These are phyloP conservation scores for Pelargonium citronellum DNA, from an alignment of 441 rosid species.

Conservation along the genomic window DNA sequence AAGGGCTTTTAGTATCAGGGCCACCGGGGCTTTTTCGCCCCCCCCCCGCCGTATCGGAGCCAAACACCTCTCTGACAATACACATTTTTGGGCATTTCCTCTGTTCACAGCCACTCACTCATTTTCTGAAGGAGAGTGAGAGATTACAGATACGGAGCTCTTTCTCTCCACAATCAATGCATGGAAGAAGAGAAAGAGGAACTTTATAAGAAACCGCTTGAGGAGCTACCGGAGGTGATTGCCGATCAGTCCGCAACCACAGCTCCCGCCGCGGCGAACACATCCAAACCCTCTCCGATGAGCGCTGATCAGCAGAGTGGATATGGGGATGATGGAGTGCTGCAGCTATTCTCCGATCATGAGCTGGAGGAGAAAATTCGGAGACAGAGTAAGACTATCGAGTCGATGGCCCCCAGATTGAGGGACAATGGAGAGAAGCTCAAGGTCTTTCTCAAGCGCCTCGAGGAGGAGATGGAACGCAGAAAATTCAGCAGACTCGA, in stretches of 20 bases:
- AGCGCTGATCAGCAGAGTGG: constrained; percentile 26
- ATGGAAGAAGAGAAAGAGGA: constrained; percentile 11
- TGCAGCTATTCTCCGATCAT: constrained; percentile 26
- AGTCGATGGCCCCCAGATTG: constrained; percentile 8
- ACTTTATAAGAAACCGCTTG: constrained; percentile 27
- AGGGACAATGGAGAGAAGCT: constrained; percentile 53
- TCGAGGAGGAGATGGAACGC: constrained; percentile 47
- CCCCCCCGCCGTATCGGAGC: too few species aligned
- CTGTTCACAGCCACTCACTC: too few species aligned
- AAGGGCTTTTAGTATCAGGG: too few species aligned
- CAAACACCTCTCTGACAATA: too few species aligned
- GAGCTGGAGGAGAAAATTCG: constrained; percentile 32
- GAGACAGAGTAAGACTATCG: constrained; percentile 24
- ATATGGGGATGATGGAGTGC: constrained; percentile 26
- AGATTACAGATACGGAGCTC: not conserved
- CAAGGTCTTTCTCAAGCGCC: constrained; percentile 22
- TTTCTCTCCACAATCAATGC: not conserved
- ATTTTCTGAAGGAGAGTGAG: not conserved
- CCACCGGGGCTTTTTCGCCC: too few species aligned
- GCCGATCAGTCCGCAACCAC: constrained; percentile 10
- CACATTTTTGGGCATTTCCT: too few species aligned
- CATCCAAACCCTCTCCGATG: constrained; percentile 15
- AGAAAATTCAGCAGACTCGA: constrained; percentile 27
- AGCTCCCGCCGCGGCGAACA: constrained; percentile 2
- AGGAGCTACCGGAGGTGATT: constrained; percentile 34